Evolutionary conservation across 2,329 filamentous ascomycete species (phyloP).

Genomic region (Aspergillus pseudoglaucus): DNA sequence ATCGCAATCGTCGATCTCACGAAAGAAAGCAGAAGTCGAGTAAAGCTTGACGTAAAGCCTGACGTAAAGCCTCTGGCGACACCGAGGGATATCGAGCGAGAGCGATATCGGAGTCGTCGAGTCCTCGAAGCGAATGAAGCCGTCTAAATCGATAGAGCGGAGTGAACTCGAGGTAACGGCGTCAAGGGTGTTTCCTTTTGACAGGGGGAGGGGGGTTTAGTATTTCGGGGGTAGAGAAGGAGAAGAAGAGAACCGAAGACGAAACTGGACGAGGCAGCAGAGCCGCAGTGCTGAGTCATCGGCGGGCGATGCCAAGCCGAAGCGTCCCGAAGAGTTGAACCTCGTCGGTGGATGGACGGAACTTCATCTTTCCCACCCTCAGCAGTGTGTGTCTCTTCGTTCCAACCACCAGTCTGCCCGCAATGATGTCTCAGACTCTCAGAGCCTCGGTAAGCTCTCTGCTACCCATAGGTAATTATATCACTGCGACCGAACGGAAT

Average conservation of each 20-base stretch:
- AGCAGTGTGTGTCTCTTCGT: constrained; percentile 13
- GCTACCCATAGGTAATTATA: constrained; percentile 5
- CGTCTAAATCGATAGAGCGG: constrained; percentile 10
- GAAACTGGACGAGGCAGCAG: constrained; percentile 7
- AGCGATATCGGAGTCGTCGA: constrained; percentile 19
- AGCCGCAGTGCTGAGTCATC: constrained; percentile 22
- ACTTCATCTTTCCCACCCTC: constrained; percentile 3
- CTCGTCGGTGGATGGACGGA: constrained; percentile 5
- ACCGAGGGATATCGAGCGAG: neutral
- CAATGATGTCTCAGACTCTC: constrained; percentile 57
- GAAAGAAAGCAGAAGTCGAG: constrained; percentile 19
- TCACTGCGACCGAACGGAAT: constrained; percentile 3
- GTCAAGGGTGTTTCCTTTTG: constrained; percentile 7
- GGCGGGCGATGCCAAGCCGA: constrained; percentile 17
- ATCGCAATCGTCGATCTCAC: constrained; percentile 18
- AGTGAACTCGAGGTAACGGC: constrained; percentile 3
- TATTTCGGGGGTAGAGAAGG: constrained; percentile 4
- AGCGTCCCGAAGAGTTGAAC: constrained; percentile 20
- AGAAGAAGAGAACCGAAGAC: constrained; percentile 6
- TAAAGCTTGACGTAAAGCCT: constrained; percentile 25
- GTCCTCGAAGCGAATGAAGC: constrained; percentile 24
- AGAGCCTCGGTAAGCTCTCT: constrained; percentile 50
- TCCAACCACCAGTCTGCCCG: constrained; percentile 23
- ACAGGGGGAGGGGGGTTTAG: constrained; percentile 3
- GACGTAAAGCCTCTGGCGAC: constrained; percentile 16